A percentile compares a stretch with the other conserved stretches of the same genome.
Evolutionary conservation across 305 asterid species (phyloP).

Genomic region (Vinca major): DNA sequence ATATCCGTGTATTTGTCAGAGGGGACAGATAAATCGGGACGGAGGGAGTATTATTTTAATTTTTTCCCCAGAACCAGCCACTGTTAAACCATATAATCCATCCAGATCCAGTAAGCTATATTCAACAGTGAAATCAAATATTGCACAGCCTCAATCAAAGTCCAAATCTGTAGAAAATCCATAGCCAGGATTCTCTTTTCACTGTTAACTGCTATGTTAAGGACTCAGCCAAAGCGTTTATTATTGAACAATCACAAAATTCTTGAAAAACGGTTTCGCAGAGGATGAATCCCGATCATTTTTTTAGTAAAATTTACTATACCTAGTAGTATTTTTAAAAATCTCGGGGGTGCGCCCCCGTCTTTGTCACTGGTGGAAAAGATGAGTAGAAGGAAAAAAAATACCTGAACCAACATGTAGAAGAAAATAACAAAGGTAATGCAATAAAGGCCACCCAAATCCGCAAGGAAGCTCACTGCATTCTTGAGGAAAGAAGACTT

Average conservation of each 20-base stretch:
- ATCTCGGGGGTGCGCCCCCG: too few relatives aligned
- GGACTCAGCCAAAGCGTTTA: background rate
- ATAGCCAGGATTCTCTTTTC: background rate
- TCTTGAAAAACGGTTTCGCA: background rate
- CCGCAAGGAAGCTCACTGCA: slow-evolving; percentile 99
- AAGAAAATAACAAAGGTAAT: slow-evolving; percentile 76
- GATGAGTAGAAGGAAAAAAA: slow-evolving; percentile 20
- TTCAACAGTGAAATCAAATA: background rate
- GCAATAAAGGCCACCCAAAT: slow-evolving; percentile 96
- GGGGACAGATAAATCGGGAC: too few relatives aligned
- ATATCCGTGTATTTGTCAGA: too few relatives aligned
- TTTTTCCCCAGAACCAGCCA: background rate
- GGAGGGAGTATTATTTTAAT: background rate
- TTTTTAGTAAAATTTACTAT: background rate
- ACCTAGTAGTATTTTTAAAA: too few relatives aligned
- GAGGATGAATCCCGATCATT: background rate
- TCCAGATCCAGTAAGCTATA: background rate
- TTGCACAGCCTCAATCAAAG: background rate
- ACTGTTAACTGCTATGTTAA: background rate
- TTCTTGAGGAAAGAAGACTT: slow-evolving; percentile 37
- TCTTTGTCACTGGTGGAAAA: background rate
- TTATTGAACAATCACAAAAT: background rate
- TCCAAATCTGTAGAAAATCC: background rate
- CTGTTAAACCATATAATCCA: background rate
- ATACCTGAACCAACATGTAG: slow-evolving; percentile 85